Evolutionary conservation across 306 rosid genomes (phyloP), one percentile per base, ranked within the genome.

Genomic region (Echinosophora koreensis): DNA sequence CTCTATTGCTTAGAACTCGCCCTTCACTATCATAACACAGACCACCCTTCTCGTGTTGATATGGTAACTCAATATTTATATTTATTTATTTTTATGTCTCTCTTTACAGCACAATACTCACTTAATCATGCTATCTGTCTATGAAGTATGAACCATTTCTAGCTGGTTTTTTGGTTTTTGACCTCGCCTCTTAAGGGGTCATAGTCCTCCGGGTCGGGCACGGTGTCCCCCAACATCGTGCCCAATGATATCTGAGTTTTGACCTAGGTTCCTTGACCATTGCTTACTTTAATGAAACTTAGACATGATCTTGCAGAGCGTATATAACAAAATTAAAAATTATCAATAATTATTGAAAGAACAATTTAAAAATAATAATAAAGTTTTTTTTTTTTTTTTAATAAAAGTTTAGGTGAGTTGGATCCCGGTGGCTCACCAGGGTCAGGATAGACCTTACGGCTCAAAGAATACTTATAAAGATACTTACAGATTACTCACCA

Each of bases 1-100:
- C 91, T 92, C 59, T 96, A 96, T 71, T 96, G 99, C 71, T 86
- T 96, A 18, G 99, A 96, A 75, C 86, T 92, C 2, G 99, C 93
- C 15, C 89, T 87, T 74, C 93, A 96, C 69, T 88, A 86, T 73
- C 76, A 84, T 50, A 54, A 79, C 66, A 8, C 83, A 3, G 90
- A 77, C 78, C 84, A 13, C 51, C 83, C 65, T 59, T 81, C 97
- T 0, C 47, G 64, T n/a, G 86, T 92, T 42, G 81, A 96, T 37
- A 80, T 14, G 99, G 99, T 92, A 89, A 88, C 38, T 76, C 52
- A 12, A 11, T 34, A 2, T 44, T 7, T 32, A 0, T 8, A 35
- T 42, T 49, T 38, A 6, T 67, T 49, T 0, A 4, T 5, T 34
- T 41, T 3, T n/a, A 4, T 37, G 7, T 60, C 54, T 66, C 50